Percentiles rank a stretch among this genome's conserved stretches.
These are phyloP conservation scores for Metarhizium rileyi DNA, from an alignment of 2,329 filamentous ascomycete species.

Conservation along the genomic window DNA sequence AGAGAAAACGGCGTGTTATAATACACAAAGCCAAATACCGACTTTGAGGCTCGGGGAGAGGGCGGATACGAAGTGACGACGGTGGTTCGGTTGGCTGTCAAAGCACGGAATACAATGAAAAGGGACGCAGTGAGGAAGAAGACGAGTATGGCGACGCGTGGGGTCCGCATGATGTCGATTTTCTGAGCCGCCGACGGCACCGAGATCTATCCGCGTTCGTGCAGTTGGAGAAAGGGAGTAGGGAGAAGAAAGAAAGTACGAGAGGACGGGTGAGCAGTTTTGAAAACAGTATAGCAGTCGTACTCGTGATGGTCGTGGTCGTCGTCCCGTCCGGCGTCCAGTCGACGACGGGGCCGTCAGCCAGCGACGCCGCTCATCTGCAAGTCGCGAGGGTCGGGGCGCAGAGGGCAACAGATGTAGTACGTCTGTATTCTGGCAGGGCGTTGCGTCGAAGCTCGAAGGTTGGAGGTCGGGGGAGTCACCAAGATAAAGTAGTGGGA, in stretches of 20 bases:
- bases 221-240: too few species aligned
- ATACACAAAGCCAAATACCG: slow-evolving; percentile 46
- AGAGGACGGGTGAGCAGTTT: background rate
- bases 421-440: background rate
- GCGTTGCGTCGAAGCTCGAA: background rate
- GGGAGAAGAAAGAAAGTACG: background rate
- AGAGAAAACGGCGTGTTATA: slow-evolving; percentile 73
- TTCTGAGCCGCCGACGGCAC: background rate
- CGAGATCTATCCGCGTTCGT: background rate
- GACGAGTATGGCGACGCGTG: slow-evolving; percentile 43
- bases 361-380: slow-evolving; percentile 5
- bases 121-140: slow-evolving; percentile 44
- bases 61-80: slow-evolving; percentile 15
- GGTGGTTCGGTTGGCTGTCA: slow-evolving; percentile 25
- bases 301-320: background rate
- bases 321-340: slow-evolving; percentile 5
- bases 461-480: background rate
- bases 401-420: background rate
- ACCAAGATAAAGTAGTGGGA: background rate
- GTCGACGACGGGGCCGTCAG: slow-evolving; percentile 7
- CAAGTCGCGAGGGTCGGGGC: background rate
- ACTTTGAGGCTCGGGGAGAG: slow-evolving; percentile 13
- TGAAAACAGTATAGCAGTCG: background rate
- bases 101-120: slow-evolving; percentile 44
- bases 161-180: slow-evolving; percentile 39